Evolutionary conservation across 2,329 filamentous ascomycete genomes (phyloP), one percentile per base, ranked within the genome.

Genomic region (Mollisia scopiformis): DNA sequence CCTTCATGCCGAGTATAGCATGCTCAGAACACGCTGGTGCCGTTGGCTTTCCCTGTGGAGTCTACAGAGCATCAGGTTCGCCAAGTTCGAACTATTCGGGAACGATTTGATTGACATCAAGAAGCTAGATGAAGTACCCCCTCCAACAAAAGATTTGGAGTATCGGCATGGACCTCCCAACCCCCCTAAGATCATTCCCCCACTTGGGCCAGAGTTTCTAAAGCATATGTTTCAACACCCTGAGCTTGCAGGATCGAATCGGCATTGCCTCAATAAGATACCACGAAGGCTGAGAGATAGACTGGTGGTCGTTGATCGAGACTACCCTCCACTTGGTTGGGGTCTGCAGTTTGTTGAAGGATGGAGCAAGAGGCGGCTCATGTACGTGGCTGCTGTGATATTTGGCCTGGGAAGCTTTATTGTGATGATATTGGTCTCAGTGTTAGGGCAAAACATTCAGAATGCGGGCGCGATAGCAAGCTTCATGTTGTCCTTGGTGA

Each of bases 91-190:
- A 27, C 31, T 62, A 1, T 59, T 49, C 27, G 14, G 31, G 10
- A 56, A 46, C n/a, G 46, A 52, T 16, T 37, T 59, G 3, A 59
- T 64, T 3, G 59, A 62, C 46, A 23, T 64, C 28, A 54, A 33
- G 16, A 64, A 57, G 25, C 11, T 37, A 6, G 33, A 64, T 30
- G 58, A 56, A 19, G 37, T 64, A 16, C 59, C 61, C 8, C 61
- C 57, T 7, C 52, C 51, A 8, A 27, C 46, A n/a, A 43, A 50
- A n/a, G 13, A 64, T 27, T 30, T 25, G 8, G 52, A 62, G 16
- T 64, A 62, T 25, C n/a, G 33, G 6, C 59, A 64, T 33, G 41
- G 51, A 35, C 30, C 35, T 11, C 62, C 62, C 3, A 54, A 52
- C 11, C 62, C 59, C 23, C 55, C 56, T 4, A 59, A 59, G 14